Base-by-base conservation (phyloP, 129 eudicot genomes). In the Rutidosis leptorrhynchoides region DNA sequence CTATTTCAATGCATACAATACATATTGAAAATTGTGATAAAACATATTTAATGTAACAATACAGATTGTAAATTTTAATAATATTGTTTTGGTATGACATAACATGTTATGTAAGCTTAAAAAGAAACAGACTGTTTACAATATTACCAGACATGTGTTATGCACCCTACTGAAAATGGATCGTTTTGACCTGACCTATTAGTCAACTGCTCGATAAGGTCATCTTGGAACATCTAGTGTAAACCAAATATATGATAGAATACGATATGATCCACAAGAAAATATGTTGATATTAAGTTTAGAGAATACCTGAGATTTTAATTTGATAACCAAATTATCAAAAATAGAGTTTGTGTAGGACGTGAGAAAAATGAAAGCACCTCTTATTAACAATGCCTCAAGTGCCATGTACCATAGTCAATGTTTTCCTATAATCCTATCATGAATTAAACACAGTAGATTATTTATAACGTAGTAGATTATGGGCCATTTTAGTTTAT, bases 331-430 rank as follows among this genome's bases (percentile, higher is more conserved):
- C 73, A 93, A 82, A 80, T 93, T 93, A 79, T 93, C 98, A 62
- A 93, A 83, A 29, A 96, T 96, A 11, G 98, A 85, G 80, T 93
- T 93, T 49, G 98, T 93, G 90, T 93, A 93, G 49, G 98, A 93
- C 16, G 98, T 93, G 69, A 93, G 96, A 90, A 93, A 82, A 70
- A 93, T 84, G 64, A 95, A 82, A 76, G 96, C 82, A 67, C 89
- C 91, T 82, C 98, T 88, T 87, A 88, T 74, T 78, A 88, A 71
- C 70, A 93, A 77, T 24, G 96, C 98, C 81, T 93, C 88, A 67
- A 93, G 95, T 27, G 98, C n/a, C 95, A 83, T 93, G 94, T 21
- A 88, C 98, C 96, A 93, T 83, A 20, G 98, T 93, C 54, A 96
- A 88, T 49, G 98, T 93, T 72, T 93, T 93, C 21, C 98, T n/a